phyloP scores from a whole-genome alignment of 164 flowering plant genomes.

The Protea cynaroides region DNA sequence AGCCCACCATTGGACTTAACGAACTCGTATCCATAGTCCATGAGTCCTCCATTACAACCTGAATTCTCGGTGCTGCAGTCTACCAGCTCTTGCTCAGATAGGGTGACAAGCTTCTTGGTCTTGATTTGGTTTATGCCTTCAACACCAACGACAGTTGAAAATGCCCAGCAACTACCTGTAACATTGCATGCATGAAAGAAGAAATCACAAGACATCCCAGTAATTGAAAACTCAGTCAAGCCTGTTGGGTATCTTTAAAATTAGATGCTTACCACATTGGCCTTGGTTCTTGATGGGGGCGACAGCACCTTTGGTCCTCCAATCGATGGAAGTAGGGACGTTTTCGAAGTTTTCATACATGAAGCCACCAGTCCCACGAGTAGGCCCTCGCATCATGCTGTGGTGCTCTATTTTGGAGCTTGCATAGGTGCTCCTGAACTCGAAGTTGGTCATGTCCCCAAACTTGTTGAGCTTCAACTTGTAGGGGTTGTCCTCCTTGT shows the following conservation, averaged over 20 bases:
- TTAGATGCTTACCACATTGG: conserved; percentile 50
- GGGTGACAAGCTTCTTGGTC: conserved; percentile 31
- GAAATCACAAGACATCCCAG: no score
- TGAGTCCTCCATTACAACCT: conserved; percentile 74
- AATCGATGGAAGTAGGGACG: conserved; percentile 54
- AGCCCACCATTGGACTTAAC: conserved; percentile 60
- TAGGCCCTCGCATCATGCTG: conserved; percentile 43
- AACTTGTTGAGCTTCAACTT: conserved; percentile 58
- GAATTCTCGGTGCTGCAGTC: conserved; percentile 62
- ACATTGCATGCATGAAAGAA: no score
- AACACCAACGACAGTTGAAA: conserved; percentile 57
- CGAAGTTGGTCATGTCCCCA: conserved; percentile 18
- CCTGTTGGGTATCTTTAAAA: no score
- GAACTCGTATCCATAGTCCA: conserved; percentile 32
- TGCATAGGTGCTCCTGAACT: conserved; percentile 37
- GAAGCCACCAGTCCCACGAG: conserved; percentile 33
- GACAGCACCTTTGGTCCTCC: conserved; percentile 79
- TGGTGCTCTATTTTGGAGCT: conserved; percentile 52
- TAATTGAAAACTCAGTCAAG: not conserved
- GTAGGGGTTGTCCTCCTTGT: conserved; percentile 50
- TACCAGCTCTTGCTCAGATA: conserved; percentile 51
- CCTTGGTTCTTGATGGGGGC: conserved; percentile 66
- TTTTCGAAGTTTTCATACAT: conserved; percentile 35
- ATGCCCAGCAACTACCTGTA: conserved; percentile 29
- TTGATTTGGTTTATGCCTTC: conserved; percentile 77